Conservation (phyloP, 257 asterid genomes). For the Solanum pennellii region DNA sequence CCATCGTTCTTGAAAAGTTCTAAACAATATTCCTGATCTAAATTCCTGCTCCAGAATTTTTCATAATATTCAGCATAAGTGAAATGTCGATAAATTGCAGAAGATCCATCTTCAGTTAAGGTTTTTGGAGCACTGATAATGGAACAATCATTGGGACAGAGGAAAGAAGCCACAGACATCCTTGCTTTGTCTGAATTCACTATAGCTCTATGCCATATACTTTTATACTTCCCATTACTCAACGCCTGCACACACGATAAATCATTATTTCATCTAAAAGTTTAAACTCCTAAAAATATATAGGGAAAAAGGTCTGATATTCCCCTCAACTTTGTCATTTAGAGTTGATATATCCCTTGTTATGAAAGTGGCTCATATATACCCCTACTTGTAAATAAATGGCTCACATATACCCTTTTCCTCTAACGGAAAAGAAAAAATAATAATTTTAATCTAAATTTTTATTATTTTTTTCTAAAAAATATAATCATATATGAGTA, state of each 20-base stretch:
- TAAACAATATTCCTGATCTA: slow-evolving; percentile 69
- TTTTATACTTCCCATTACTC: slow-evolving; percentile 73
- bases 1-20: slow-evolving; percentile 51
- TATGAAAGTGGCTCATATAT: too few species aligned
- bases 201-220: slow-evolving; percentile 87
- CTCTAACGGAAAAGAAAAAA: too few species aligned
- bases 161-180: slow-evolving; percentile 77
- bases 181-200: slow-evolving; percentile 61
- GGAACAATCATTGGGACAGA: slow-evolving; percentile 63
- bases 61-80: slow-evolving; percentile 73
- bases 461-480: too few species aligned
- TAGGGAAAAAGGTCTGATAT: too few species aligned
- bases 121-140: slow-evolving; percentile 53
- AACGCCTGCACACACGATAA: slow-evolving; percentile 32
- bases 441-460: too few species aligned
- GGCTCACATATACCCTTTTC: too few species aligned
- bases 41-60: slow-evolving; percentile 76
- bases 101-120: slow-evolving; percentile 26
- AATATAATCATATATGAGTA: too few species aligned
- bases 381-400: too few species aligned
- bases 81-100: slow-evolving; percentile 38
- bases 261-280: not conserved
- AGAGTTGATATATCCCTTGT: too few species aligned
- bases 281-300: not conserved
- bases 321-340: too few species aligned